phyloP scores from a whole-genome alignment of 225 moss, liverwort and hornwort genomes.

The Bryum argenteum region DNA sequence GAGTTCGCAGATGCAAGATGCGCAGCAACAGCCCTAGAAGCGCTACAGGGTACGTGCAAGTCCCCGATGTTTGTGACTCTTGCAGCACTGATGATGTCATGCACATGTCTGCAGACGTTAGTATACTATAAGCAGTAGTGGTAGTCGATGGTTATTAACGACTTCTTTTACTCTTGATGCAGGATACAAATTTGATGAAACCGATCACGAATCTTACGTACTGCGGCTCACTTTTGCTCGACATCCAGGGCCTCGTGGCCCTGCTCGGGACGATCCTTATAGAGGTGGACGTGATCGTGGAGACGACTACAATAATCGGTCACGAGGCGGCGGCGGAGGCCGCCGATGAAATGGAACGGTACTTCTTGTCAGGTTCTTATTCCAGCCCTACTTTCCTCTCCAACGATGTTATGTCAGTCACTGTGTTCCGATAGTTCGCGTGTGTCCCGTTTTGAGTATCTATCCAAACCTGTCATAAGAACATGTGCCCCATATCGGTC shows the following conservation, averaged over 20 bases:
- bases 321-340: constrained; percentile 62
- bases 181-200: constrained; percentile 99
- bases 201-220: constrained; percentile 95
- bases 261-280: constrained; percentile 85
- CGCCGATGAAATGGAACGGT: constrained; percentile 44
- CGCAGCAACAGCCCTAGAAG: constrained; percentile 97
- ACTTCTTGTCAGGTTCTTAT: constrained; percentile 43
- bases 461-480: constrained; percentile 27
- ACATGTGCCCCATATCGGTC: constrained; percentile 38
- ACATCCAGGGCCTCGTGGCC: constrained; percentile 96
- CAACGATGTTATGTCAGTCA: constrained; percentile 32
- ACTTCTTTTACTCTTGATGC: constrained; percentile 23
- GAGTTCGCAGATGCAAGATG: constrained; percentile 99
- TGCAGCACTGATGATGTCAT: not conserved
- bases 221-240: constrained; percentile 98
- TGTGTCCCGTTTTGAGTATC: constrained; percentile 23
- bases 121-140: not conserved
- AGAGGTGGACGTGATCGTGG: constrained; percentile 82
- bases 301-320: constrained; percentile 57
- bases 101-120: not conserved
- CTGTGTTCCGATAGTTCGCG: constrained; percentile 28
- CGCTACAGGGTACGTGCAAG: constrained; percentile 77
- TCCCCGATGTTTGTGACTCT: not conserved
- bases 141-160: not conserved
- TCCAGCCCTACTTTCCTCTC: constrained; percentile 9